Evolutionary conservation across 371 early-diverging fungal species (phyloP), one percentile per base, ranked within the genome.

Genomic region (Rhizopus delemar): DNA sequence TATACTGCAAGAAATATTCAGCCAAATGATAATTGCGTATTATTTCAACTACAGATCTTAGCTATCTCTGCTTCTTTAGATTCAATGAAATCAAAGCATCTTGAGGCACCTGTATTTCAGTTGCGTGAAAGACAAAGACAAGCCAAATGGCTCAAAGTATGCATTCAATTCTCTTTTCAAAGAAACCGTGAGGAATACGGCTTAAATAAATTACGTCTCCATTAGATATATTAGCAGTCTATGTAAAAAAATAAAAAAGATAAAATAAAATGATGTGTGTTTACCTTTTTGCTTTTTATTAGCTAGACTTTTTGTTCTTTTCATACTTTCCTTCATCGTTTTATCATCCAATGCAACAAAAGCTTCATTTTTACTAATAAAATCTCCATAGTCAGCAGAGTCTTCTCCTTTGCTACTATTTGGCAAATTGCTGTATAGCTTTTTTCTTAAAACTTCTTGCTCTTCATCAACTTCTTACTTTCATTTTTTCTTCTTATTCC

Each of bases 81-180:
- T 70, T 96, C 93, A 59, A 98, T 89, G 61, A 94, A 97, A 5
- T 88, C 98, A 68, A 86, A 96, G 70, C 96, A 96, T 78, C 88
- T 92, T 31, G 94, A 90, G 34, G 67, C 64, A 15, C 95, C 95
- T 9, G 97, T 95, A 80, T 88, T 91, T 63, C 89, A 92, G 78
- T 90, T 96, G 45, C 96, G 85, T 34, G 92, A 87, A 46, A 96
- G 64, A 52, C 92, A 82, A 53, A 96, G 78, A 3, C 85, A 78
- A n/a, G 80, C 98, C 98, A 71, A 97, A 97, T 70, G 96, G 97
- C 29, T 77, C 65, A 78, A 97, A 97, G 77, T 97, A 96, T 0
- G 73, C 76, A 51, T 69, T 62, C 93, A 97, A 93, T 69, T 94
- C 22, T 87, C 15, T 86, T 73, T 71, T 97, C 98, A 74, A 94